These are phyloP conservation scores for Citrus glauca DNA, from an alignment of 345 rosid species.

Conservation along the genomic window DNA sequence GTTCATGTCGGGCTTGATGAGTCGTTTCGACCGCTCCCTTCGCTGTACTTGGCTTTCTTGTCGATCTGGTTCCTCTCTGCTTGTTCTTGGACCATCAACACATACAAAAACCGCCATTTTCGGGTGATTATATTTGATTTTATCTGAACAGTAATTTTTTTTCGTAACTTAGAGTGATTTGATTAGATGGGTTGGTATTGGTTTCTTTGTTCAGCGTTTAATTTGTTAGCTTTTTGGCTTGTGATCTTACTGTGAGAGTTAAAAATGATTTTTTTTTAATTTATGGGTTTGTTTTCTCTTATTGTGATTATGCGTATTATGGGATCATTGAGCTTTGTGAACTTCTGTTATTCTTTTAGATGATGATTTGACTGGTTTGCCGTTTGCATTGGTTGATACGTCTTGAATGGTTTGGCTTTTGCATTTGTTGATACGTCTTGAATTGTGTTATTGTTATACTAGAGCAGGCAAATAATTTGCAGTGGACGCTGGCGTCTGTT, in stretches of 20 bases:
- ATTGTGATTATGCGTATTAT: background rate
- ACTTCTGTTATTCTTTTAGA: background rate
- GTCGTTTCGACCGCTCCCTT: constrained; percentile 70
- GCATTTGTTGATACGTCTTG: background rate
- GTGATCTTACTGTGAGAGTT: background rate
- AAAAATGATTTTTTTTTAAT: background rate
- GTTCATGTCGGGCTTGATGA: constrained; percentile 41
- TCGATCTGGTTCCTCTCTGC: constrained; percentile 75
- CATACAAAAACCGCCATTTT: constrained; percentile 71
- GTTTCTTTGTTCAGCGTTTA: background rate
- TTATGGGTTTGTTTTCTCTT: background rate
- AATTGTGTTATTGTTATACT: constrained; percentile 23
- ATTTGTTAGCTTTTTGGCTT: background rate
- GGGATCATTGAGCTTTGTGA: background rate
- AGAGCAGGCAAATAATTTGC: constrained; percentile 69
- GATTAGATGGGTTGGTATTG: background rate
- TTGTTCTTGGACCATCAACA: constrained; percentile 82
- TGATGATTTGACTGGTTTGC: background rate
- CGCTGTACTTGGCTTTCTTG: constrained; percentile 64
- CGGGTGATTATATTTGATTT: constrained; percentile 39
- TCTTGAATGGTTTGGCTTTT: background rate
- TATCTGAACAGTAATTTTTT: background rate
- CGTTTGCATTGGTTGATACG: background rate
- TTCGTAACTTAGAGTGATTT: background rate
- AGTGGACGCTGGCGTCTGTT: constrained; percentile 80